Conservation (phyloP, 129 eudicot species). For the Pseudognaphalium luteoalbum region DNA sequence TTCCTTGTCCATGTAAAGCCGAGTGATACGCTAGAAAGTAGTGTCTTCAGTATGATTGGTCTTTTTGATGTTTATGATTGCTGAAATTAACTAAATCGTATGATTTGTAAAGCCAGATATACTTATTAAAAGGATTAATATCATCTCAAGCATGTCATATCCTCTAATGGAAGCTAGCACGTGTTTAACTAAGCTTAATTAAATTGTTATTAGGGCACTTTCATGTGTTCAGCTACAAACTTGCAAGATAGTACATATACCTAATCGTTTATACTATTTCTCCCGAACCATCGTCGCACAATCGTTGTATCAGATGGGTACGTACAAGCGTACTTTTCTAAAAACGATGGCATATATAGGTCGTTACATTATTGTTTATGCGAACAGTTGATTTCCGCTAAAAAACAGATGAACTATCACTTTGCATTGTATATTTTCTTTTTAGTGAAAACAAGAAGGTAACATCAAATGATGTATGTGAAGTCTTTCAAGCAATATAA, state of each 20-base stretch:
- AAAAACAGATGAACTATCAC: not conserved
- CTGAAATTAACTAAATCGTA: not conserved
- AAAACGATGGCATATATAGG: too few species aligned
- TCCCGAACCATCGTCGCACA: too few species aligned
- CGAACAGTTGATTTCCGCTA: not conserved
- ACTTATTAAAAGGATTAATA: not conserved
- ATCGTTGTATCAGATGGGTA: too few species aligned
- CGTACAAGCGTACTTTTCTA: too few species aligned
- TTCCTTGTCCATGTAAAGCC: conserved; percentile 10
- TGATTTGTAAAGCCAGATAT: not conserved
- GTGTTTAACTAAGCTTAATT: too few species aligned
- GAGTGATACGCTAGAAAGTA: not conserved
- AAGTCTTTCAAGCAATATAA: not conserved
- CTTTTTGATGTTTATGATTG: not conserved
- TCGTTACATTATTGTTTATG: too few species aligned
- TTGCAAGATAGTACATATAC: too few species aligned
- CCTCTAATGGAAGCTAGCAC: too few species aligned
- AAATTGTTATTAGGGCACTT: too few species aligned
- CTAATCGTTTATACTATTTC: too few species aligned
- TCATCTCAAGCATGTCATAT: not conserved
- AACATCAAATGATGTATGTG: not conserved
- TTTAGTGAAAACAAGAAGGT: not conserved
- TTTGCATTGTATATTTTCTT: not conserved
- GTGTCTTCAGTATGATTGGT: not conserved
- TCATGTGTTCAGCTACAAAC: too few species aligned